A percentile compares a stretch with the other conserved stretches of the same genome.
Evolutionary conservation across 345 rosid species (phyloP).

Genomic region (Sapria himalayana): DNA sequence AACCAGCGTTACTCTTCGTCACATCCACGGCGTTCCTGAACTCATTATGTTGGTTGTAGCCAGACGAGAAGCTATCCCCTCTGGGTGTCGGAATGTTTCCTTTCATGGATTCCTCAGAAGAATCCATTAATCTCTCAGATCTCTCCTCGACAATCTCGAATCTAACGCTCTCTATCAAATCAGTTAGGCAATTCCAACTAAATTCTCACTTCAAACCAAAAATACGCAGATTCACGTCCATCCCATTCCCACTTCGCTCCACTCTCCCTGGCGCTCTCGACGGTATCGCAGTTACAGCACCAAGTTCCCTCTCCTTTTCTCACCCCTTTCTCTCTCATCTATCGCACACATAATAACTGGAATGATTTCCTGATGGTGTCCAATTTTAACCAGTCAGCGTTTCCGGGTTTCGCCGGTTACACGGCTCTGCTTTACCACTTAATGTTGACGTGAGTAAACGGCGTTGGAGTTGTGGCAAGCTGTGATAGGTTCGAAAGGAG

Average conservation of each 20-base stretch:
- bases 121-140: constrained; percentile 12
- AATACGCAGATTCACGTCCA: too few species aligned
- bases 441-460: constrained; percentile 11
- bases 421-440: too few species aligned
- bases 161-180: constrained; percentile 2
- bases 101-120: constrained; percentile 23
- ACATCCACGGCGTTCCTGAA: constrained; percentile 19
- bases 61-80: constrained; percentile 20
- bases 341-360: constrained; percentile 21
- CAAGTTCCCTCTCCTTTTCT: constrained; percentile 1
- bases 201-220: constrained; percentile 9
- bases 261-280: constrained; percentile 1
- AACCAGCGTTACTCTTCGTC: constrained; percentile 13
- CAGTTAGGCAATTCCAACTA: constrained; percentile 1
- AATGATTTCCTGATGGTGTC: constrained; percentile 10
- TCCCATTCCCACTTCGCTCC: neutral
- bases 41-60: constrained; percentile 15
- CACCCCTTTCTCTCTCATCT: constrained; percentile 8
- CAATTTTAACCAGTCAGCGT: constrained; percentile 24
- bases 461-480: constrained; percentile 13
- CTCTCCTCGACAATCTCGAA: neutral
- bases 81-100: constrained; percentile 16
- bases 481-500: constrained; percentile 9
- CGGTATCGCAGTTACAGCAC: constrained; percentile 17
- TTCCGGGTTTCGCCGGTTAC: constrained; percentile 6